Evolutionary conservation across 768 basidiomycete genomes (phyloP), one percentile per base, ranked within the genome.

Genomic region (Suillus weaverae): DNA sequence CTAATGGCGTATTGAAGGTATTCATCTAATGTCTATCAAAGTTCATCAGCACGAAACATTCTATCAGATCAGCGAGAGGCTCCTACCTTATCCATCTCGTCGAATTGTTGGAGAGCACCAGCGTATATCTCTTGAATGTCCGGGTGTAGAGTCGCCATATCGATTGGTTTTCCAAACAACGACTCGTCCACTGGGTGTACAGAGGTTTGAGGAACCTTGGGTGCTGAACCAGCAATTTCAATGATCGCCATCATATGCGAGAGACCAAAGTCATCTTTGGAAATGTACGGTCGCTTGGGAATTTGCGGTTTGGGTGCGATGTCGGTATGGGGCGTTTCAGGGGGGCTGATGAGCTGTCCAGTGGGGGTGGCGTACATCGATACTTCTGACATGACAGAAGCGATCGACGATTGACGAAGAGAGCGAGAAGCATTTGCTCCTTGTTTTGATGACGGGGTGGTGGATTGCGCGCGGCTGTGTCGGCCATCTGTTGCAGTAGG

Each of bases 211-310:
- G 76, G 70, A 59, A 72, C 73, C 63, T 76, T 80, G 38, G 73
- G 70, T 61, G 79, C 70, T 46, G 75, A 72, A 32, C 86, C 87
- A 39, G 83, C 82, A 43, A 84, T 83, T 74, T 95, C 90, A 62
- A 97, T 94, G 50, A 96, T 82, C 32, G 92, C 89, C 84, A 97
- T 84, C 92, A 97, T 95, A 60, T 88, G 84, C 9, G 85, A 78
- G 32, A 97, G 80, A 2, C 95, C 95, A 77, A 96, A 96, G 74
- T 96, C 94, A 71, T 96, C 88, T 66, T 83, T 84, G n/a, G 85
- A 85, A 56, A 90, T 76, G 50, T 85, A 73, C 39, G 83, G 80
- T 53, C 77, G 83, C 66, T 81, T 86, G 53, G 41, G 9, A 57
- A 77, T 76, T 48, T 78, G 77, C 2, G 79, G 73, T 63, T 79